A percentile compares a stretch with the other conserved stretches of the same genome.
Evolutionary conservation across 345 rosid genomes (phyloP).

Genomic region (Gossypium stocksii): DNA sequence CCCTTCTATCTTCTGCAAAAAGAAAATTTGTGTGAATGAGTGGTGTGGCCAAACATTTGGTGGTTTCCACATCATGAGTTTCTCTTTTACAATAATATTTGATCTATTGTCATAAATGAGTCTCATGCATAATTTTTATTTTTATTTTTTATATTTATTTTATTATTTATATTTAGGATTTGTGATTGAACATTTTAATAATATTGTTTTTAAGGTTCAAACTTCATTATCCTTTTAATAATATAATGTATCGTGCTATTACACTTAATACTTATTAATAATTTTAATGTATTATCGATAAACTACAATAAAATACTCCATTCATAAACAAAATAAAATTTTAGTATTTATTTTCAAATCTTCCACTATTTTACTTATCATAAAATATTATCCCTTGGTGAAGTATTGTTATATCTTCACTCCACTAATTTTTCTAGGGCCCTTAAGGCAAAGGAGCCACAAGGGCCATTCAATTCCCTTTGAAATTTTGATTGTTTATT

Average conservation of each 20-base stretch:
- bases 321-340: too few relatives aligned
- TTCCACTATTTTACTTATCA: too few relatives aligned
- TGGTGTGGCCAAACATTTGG: slow-evolving; percentile 52
- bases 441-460: slow-evolving; percentile 28
- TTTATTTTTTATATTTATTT: too few relatives aligned
- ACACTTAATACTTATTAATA: too few relatives aligned
- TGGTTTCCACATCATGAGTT: slow-evolving; percentile 55
- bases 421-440: slow-evolving; percentile 35
- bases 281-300: too few relatives aligned
- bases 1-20: neutral
- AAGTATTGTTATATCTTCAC: slow-evolving; percentile 27
- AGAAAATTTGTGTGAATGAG: slow-evolving; percentile 19
- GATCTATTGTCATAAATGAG: too few relatives aligned
- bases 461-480: slow-evolving; percentile 1
- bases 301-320: too few relatives aligned
- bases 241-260: fast-evolving
- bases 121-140: too few relatives aligned
- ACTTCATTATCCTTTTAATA: too few relatives aligned
- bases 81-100: neutral
- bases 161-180: fast-evolving
- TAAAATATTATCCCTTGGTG: neutral
- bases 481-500: slow-evolving; percentile 2
- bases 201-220: too few relatives aligned
- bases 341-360: too few relatives aligned
- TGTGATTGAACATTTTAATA: too few relatives aligned